Evolutionary conservation across 768 basidiomycete genomes (phyloP).

Genomic region (Russula sp.): DNA sequence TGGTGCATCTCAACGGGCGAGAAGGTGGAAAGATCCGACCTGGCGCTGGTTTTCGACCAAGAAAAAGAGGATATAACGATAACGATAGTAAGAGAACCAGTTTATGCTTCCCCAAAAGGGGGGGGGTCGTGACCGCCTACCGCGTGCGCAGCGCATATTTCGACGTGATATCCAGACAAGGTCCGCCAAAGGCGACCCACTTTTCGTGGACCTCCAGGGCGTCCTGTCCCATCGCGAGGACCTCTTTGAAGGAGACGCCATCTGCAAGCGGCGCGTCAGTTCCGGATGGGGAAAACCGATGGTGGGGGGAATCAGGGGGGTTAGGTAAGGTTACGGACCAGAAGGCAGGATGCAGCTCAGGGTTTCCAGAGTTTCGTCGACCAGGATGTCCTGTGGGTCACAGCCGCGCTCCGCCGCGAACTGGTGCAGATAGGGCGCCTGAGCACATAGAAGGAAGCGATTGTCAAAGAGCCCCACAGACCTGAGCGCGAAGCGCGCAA

Average conservation of each 20-base stretch:
- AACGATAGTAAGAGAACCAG: not conserved
- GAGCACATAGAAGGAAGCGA: not conserved
- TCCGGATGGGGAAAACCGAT: not conserved
- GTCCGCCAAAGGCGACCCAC: constrained; percentile 6
- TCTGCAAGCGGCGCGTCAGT: constrained; percentile 8
- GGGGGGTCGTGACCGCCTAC: constrained; percentile 6
- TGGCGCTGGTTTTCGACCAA: constrained; percentile 7
- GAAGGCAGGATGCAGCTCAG: constrained; percentile 38
- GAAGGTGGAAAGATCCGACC: not conserved
- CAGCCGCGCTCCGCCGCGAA: not conserved
- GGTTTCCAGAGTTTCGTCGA: constrained; percentile 34
- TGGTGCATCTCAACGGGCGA: constrained; percentile 15
- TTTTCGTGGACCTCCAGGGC: not conserved
- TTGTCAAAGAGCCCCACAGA: not conserved
- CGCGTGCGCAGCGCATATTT: constrained; percentile 14
- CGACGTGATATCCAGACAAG: constrained; percentile 15
- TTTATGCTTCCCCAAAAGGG: constrained; percentile 3
- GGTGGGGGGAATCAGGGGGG: not conserved
- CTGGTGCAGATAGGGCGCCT: not conserved
- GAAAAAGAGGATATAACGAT: not conserved
- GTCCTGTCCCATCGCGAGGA: constrained; percentile 2
- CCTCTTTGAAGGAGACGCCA: not conserved
- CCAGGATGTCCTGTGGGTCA: constrained; percentile 31
- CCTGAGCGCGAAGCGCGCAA: constrained; percentile 15
- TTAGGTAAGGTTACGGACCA: constrained; percentile 29